phyloP scores from a whole-genome alignment of 306 rosid genomes.

The Vicia villosa region DNA sequence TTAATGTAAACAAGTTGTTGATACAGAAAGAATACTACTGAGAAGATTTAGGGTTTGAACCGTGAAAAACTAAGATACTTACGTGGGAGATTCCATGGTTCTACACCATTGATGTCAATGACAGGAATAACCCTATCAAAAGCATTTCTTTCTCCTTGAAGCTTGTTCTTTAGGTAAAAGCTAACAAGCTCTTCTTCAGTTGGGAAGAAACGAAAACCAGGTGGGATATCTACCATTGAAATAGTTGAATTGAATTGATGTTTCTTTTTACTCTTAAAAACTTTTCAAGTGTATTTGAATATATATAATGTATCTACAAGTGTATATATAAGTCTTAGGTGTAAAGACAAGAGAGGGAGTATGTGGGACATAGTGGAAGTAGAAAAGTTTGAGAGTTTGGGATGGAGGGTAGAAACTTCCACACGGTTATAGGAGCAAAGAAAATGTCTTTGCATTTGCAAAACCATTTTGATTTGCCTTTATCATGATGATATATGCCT shows the following conservation, averaged over 20 bases:
- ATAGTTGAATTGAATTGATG: neutral
- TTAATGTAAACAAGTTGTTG: no score
- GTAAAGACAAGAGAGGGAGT: neutral
- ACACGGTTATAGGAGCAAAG: conserved; percentile 62
- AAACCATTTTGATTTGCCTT: neutral
- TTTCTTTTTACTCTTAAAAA: neutral
- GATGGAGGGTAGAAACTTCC: conserved; percentile 36
- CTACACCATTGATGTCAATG: conserved; percentile 59
- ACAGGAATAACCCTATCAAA: conserved; percentile 59
- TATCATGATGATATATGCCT: neutral
- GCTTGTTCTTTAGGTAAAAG: conserved; percentile 67
- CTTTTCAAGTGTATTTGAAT: neutral
- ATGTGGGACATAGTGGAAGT: conserved; percentile 36
- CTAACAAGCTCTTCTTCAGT: conserved; percentile 81
- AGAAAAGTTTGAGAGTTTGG: conserved; percentile 23
- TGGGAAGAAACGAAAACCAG: conserved; percentile 83
- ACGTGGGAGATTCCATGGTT: conserved; percentile 85
- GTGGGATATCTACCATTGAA: conserved; percentile 45
- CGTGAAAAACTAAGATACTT: neutral
- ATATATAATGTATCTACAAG: neutral
- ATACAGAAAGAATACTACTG: no score
- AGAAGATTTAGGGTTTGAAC: no score
- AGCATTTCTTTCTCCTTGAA: conserved; percentile 45
- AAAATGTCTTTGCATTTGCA: conserved; percentile 8
- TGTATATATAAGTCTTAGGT: neutral